These are phyloP conservation scores for Leccinum subrobustum DNA, from an alignment of 1,284 basidiomycete species.

Conservation along the genomic window DNA sequence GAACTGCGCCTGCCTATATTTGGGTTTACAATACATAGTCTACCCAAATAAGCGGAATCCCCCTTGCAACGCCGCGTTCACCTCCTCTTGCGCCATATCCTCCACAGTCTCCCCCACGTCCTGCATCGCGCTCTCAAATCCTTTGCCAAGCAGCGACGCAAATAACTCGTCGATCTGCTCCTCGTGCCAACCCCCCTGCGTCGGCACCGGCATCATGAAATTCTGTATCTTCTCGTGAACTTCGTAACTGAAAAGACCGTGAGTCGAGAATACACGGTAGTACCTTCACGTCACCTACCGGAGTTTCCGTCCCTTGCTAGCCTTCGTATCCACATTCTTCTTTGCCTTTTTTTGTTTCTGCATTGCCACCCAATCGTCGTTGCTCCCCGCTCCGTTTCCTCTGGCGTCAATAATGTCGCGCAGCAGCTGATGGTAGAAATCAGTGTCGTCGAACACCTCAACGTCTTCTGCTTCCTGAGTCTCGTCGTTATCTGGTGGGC, in stretches of 20 bases:
- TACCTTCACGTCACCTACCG: constrained; percentile 45
- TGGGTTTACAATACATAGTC: constrained; percentile 19
- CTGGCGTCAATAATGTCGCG: constrained; percentile 83
- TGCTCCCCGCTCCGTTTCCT: constrained; percentile 41
- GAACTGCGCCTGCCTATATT: constrained; percentile 24
- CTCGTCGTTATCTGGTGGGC: constrained; percentile 24
- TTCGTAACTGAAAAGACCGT: constrained; percentile 62
- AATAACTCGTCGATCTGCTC: constrained; percentile 94
- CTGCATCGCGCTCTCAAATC: constrained; percentile 43
- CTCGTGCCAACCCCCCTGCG: constrained; percentile 77
- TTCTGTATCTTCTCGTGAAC: constrained; percentile 92
- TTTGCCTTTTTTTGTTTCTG: constrained; percentile 73
- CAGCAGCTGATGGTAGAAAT: constrained; percentile 88
- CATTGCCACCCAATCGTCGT: constrained; percentile 60
- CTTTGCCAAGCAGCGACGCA: constrained; percentile 76
- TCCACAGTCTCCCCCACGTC: constrained; percentile 24
- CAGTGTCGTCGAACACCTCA: constrained; percentile 83
- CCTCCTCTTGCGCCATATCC: constrained; percentile 27
- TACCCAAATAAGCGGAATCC: constrained; percentile 63
- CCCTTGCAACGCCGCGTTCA: constrained; percentile 34
- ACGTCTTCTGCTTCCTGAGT: constrained; percentile 39
- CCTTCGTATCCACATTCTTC: constrained; percentile 87
- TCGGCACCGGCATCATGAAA: constrained; percentile 88
- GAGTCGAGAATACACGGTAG: not conserved
- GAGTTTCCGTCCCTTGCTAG: constrained; percentile 89